Base-by-base conservation (phyloP, 73 alveolate species). In the Paramecium caudatum region DNA sequence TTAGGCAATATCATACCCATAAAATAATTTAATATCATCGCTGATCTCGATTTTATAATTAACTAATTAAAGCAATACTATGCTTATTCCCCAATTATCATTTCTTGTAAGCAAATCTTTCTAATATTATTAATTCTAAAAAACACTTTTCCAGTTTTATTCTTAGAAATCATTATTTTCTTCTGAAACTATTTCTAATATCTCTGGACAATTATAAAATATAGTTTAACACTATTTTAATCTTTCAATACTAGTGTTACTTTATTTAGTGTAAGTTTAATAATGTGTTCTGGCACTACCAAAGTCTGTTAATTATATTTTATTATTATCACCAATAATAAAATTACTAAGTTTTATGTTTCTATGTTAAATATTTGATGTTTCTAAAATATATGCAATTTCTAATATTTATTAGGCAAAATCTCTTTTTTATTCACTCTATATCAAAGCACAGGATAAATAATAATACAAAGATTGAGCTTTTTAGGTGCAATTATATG, bases 281-380 rank as follows among this genome's bases (percentile, higher is more conserved):
- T 68, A 34, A 37, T 68, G 84, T 2, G 84, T 68, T 68, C 84
- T 68, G 8, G 84, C 61, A 68, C 84, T 68, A 1, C 84, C 84
- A 33, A 68, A 68, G 34, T 68, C 84, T 32, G 84, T 68, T 33
- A 68, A 3, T 6, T 55, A 55, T 37, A 21, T 33, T 3, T 34
- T 4, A 68, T 41, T 41, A 7, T 37, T 37, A 0, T 68, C 50
- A 33, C 17, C 19, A 4, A 34, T 32, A 32, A 68, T 68, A 13
- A 68, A 32, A 68, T 68, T 68, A 34, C 37, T 37, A 34, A 37
- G 47, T 68, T 68, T 68, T 12, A 68, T 68, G 34, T 68, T 68
- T 68, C 84, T 68, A 37, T 68, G 84, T 34, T 68, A 32, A 34
- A 68, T 33, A 13, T 68, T 32, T 6, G 50, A 68, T 68, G 37